Evolutionary conservation across 306 rosid species (phyloP).

Genomic region (Dalbergia oliveri): DNA sequence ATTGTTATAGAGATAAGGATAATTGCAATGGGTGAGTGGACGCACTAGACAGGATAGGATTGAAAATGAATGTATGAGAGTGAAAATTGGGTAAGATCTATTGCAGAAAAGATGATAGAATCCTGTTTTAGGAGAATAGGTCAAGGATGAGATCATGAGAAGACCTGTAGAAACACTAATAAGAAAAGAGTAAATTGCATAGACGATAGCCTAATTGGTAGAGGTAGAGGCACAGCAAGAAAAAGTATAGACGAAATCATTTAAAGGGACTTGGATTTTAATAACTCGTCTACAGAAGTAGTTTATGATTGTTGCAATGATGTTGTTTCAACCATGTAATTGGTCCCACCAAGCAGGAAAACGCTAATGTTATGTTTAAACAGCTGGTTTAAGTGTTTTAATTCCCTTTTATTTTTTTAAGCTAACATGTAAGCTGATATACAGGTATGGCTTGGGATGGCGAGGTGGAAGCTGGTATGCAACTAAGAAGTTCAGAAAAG

Average conservation of each 20-base stretch:
- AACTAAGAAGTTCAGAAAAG: conserved; percentile 74
- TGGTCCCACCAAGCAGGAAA: not conserved
- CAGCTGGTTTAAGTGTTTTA: not conserved
- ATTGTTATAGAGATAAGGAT: not conserved
- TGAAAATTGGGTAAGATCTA: not conserved
- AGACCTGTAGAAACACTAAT: not conserved
- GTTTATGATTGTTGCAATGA: not conserved
- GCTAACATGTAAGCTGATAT: conserved; percentile 32
- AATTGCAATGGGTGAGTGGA: not conserved
- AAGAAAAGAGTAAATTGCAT: not conserved
- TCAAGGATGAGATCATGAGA: not conserved
- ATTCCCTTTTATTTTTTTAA: not conserved
- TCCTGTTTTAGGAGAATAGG: not conserved
- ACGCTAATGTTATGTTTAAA: not conserved
- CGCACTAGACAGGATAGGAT: not conserved
- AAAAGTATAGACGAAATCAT: not conserved
- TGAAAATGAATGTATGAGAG: not conserved
- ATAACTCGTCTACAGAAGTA: not conserved
- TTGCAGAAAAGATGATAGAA: not conserved
- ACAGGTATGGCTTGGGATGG: conserved; percentile 96
- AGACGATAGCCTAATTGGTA: not conserved
- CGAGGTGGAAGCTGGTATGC: conserved; percentile 87
- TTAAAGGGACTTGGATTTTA: not conserved
- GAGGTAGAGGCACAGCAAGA: not conserved
- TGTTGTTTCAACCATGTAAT: not conserved